Evolutionary conservation across 2,329 filamentous ascomycete species (phyloP).

Genomic region (Aspergillus novofumigatus): DNA sequence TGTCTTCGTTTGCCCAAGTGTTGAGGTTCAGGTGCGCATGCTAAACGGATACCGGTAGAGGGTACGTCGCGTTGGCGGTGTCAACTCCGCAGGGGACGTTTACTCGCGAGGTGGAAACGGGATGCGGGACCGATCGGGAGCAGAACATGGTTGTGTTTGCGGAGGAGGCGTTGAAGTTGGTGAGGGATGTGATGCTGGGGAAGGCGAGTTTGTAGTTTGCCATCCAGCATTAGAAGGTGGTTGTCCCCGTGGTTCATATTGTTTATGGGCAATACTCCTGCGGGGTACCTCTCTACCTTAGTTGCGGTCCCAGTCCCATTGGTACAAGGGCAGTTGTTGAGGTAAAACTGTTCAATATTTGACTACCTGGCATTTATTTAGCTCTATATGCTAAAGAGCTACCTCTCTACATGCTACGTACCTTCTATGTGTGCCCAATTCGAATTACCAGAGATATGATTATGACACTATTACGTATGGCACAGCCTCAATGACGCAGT

Average conservation of each 20-base stretch:
- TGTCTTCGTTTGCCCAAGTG: too few relatives aligned
- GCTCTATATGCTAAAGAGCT: too few relatives aligned
- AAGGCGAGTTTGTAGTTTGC: constrained; percentile 15
- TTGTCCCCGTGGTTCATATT: too few relatives aligned
- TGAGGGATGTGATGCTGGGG: constrained; percentile 53
- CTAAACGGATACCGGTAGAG: constrained; percentile 31
- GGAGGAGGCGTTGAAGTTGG: constrained; percentile 51
- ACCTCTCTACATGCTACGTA: too few relatives aligned
- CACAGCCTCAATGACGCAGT: constrained; percentile 8
- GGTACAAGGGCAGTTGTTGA: not conserved
- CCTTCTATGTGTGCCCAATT: too few relatives aligned
- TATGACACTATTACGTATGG: not conserved
- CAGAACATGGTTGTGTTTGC: constrained; percentile 63
- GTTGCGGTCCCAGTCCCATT: too few relatives aligned
- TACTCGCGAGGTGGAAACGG: constrained; percentile 55
- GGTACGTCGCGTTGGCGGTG: constrained; percentile 62
- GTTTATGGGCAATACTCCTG: not conserved
- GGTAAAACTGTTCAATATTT: not conserved
- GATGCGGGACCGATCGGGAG: constrained; percentile 48
- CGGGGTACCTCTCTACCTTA: too few relatives aligned
- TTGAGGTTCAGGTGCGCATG: too few relatives aligned
- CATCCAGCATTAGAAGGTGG: too few relatives aligned
- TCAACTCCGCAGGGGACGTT: constrained; percentile 49
- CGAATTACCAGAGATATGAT: too few relatives aligned
- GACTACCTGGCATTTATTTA: too few relatives aligned